These are phyloP conservation scores for Bipolaris bicolor DNA, from an alignment of 2,329 filamentous ascomycete species.

Conservation along the genomic window DNA sequence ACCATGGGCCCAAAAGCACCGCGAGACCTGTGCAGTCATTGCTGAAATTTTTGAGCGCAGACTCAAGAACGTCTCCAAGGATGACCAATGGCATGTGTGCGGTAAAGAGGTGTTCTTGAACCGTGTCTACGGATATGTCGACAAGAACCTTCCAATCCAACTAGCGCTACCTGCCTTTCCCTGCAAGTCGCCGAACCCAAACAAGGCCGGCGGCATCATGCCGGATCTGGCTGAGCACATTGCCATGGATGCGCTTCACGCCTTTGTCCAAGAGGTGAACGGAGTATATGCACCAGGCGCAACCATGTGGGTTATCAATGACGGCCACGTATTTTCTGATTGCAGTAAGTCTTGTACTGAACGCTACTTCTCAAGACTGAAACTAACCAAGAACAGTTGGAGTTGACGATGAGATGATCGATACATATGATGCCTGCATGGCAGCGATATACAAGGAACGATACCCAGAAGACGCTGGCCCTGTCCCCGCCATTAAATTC, in stretches of 20 bases:
- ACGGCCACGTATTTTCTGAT: conserved; percentile 52
- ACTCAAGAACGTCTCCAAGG: conserved; percentile 36
- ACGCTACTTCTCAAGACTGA: not conserved
- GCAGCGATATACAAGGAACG: conserved; percentile 47
- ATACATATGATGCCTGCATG: conserved; percentile 49
- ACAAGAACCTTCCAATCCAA: conserved; percentile 34
- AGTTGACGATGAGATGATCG: conserved; percentile 53
- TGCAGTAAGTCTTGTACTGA: conserved; percentile 43
- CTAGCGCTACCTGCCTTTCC: conserved; percentile 63
- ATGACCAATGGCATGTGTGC: conserved; percentile 37
- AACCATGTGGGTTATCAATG: conserved; percentile 52
- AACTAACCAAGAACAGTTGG: conserved; percentile 41
- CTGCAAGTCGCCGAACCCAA: conserved; percentile 65
- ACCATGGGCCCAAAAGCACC: conserved; percentile 29
- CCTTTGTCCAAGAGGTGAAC: conserved; percentile 50
- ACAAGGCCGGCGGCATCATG: conserved; percentile 60
- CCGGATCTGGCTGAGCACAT: conserved; percentile 55
- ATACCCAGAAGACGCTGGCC: conserved; percentile 25
- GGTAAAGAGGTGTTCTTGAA: conserved; percentile 35
- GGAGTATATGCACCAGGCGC: conserved; percentile 52
- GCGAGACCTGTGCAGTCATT: conserved; percentile 25
- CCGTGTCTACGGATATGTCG: conserved; percentile 37
- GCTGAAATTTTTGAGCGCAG: conserved; percentile 37
- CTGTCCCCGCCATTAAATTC: conserved; percentile 35
- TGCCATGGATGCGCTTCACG: conserved; percentile 50